Base-by-base conservation (phyloP, 306 rosid genomes). In the Casuarina glauca region DNA sequence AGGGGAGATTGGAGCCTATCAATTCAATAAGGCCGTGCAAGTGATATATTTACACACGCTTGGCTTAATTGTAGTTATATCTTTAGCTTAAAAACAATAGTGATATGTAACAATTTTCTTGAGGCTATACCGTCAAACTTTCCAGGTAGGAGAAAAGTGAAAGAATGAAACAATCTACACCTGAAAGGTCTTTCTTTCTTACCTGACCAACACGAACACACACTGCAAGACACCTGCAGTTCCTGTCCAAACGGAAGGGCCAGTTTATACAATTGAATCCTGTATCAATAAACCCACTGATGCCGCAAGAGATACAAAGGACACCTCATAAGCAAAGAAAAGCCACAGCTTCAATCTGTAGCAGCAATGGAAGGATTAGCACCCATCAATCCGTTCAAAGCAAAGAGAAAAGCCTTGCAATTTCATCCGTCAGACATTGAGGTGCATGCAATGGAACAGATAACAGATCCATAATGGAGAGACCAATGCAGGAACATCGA, bases 301-400 rank as follows among this genome's bases (percentile, higher is more conserved):
- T 80, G 97, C 99, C 26, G 99, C 99, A 81, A 95, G 86, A 54
- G 99, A 95, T 81, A 95, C 99, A 78, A 95, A 95, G 71, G 99
- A 91, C 43, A 95, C 94, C 48, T 93, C 97, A 84, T 95, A 95
- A 0, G 99, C 99, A 16, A 95, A 80, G 90, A 95, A 95, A 82
- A 95, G 97, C 99, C 99, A 95, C 63, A 95, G 91, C 97, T 95
- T 95, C 89, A 93, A 81, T 67, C 99, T 94, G 92, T 87, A 58
- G 74, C 79, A 69, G 79, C 73, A 54, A 73, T 74, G 70, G 54
- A 63, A 63, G 43, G 72, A 74, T 83, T 32, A 81, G 78, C 82
- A 79, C 69, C 57, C 38, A 73, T 76, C 64, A 64, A 51, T 69
- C 53, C 69, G 80, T 42, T 42, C 79, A 67, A 62, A 76, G 32